Conservation (phyloP, 192 early-diverging fungal species). For the Rhizophlyctis rosea region DNA sequence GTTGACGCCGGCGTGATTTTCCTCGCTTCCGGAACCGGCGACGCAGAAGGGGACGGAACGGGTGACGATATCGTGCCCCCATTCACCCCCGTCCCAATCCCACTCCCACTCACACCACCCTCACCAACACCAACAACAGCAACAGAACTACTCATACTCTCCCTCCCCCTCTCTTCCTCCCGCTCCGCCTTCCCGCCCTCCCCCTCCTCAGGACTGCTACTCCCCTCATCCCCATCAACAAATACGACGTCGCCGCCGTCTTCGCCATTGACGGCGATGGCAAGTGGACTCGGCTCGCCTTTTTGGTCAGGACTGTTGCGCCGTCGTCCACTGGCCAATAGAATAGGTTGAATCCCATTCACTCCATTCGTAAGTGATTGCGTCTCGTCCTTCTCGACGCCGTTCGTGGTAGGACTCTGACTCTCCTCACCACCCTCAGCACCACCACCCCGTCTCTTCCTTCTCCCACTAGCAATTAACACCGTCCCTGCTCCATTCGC, state of each 20-base stretch:
- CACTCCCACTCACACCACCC: no score
- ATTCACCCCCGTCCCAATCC: no score
- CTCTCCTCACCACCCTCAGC: background rate
- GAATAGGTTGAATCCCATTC: background rate
- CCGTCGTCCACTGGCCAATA: slow-evolving; percentile 6
- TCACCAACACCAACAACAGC: no score
- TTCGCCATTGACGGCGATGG: background rate
- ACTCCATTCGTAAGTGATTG: background rate
- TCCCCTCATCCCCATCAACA: no score
- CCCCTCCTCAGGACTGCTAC: no score
- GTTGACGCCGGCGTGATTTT: background rate
- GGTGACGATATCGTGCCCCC: background rate
- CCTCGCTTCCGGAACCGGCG: background rate
- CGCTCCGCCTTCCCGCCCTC: no score
- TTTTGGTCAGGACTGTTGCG: background rate
- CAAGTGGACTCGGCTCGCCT: background rate
- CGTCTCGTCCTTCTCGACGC: no score
- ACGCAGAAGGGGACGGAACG: background rate
- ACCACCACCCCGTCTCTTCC: background rate
- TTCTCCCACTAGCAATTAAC: background rate
- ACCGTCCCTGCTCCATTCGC: no score
- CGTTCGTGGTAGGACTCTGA: background rate
- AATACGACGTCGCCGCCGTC: no score
- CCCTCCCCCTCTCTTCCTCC: no score
- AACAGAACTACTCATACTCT: no score